Evolutionary conservation across 73 alveolate genomes (phyloP), one percentile per base, ranked within the genome.

Genomic region (Effrenium voratum): DNA sequence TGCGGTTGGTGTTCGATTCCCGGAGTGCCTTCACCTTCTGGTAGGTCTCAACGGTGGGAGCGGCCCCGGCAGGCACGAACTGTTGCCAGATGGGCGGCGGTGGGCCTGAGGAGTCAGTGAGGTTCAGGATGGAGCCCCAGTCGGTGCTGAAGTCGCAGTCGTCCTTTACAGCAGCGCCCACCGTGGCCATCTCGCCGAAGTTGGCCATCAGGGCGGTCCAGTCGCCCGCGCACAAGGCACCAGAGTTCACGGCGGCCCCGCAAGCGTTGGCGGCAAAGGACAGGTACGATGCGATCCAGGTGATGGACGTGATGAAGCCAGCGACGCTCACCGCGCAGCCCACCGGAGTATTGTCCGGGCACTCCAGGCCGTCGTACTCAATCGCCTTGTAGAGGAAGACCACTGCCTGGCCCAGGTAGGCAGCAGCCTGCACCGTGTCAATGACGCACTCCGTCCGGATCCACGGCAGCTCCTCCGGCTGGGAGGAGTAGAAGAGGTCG

Each of bases 271-370:
- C 86, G 24, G 86, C 86, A 38, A 75, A 75, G 86, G 86, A 75
- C 40, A 75, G 86, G 86, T 75, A 75, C 24, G 86, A 75, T 52
- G 86, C 86, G 59, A 75, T 75, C 86, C 86, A n/a, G 81, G 47
- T 10, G 46, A 70, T 70, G 81, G 47, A 36, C 47, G 44, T 70
- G 81, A 70, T 30, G 47, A 5, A 70, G 34, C 15, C 26, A 2
- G 63, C 63, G 26, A 52, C 63, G 19, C 63, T 87, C 68, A 68
- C 70, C 30, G 95, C 95, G 13, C 95, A 87, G 95, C 95, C 95
- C 59, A 86, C 94, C 0, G 80, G 80, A 26, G 94, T 57, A 52
- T 86, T 86, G 94, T 86, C 81, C 15, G 94, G 94, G 82, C 94
- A 86, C 63, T 86, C 79, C 32, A 55, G 46, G 82, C 94, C 63